Evolutionary conservation across 208 protist species (phyloP), one percentile per base, ranked within the genome.

Genomic region (Novymonas esmeraldas): DNA sequence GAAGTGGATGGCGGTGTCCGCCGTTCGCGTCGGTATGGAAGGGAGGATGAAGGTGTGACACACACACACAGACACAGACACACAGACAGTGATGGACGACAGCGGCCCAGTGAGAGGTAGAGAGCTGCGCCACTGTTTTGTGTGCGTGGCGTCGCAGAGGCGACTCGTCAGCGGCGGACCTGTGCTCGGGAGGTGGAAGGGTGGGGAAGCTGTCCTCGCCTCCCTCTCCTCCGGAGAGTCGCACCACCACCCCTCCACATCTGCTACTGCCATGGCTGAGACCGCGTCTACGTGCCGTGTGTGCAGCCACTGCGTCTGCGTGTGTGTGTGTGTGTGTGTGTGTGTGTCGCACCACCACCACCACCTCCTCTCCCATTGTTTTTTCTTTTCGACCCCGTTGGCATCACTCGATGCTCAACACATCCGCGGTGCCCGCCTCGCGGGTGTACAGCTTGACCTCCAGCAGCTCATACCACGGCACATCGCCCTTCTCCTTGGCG

Each of bases 361-460:
- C 44, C 18, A 16, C 10, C 34, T 14, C 18, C 18, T 42, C 34
- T 36, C n/a, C 38, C 6, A 5, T n/a, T 42, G 28, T 26, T 16
- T 41, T 22, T 26, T 38, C 33, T 31, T 52, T 59, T 39, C 34
- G 34, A 16, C 22, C 20, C 31, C n/a, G 13, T 2, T 59, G 31
- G 22, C 34, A 24, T 48, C 38, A 76, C 44, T 69, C 55, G 22
- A 73, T 34, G 26, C 33, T 67, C 39, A 54, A 57, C 26, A 82
- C 33, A n/a, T 77, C 60, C 24, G 54, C 64, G 24, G 42, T 41
- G 49, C 34, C 52, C 14, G 63, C 49, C 6, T 81, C 16, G 61
- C 78, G 46, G 10, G 78, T 80, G 50, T 64, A 70, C 22, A 84
- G 50, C 54, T 82, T 78, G 39, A 84, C 70, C n/a, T 80, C 70